A percentile compares a stretch with the other conserved stretches of the same genome.
Conservation (phyloP, 306 rosid genomes). For the Styphnolobium japonicum region DNA sequence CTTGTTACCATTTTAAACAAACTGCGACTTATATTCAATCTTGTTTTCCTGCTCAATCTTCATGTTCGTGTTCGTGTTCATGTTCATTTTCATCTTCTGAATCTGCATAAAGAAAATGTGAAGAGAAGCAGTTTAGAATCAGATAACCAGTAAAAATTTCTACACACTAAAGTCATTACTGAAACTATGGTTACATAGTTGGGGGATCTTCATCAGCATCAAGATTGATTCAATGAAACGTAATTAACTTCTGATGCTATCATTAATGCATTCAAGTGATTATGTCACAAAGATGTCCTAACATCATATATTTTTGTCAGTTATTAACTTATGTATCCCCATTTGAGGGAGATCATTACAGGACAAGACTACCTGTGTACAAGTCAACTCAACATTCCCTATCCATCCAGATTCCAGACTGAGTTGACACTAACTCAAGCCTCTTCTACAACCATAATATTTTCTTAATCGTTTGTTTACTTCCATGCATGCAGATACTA, state of each 20-base stretch:
- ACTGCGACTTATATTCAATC: slow-evolving; percentile 19
- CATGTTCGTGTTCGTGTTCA: slow-evolving; percentile 82
- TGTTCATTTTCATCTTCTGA: slow-evolving; percentile 90
- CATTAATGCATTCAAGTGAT: neutral
- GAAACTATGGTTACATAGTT: neutral
- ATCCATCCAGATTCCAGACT: neutral
- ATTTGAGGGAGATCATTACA: neutral
- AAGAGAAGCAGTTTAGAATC: neutral
- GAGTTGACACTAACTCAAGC: neutral
- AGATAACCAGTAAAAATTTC: slow-evolving; percentile 1
- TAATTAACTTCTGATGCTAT: neutral
- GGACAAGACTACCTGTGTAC: neutral
- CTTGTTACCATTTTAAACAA: slow-evolving; percentile 12
- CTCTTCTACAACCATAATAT: neutral
- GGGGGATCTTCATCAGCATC: neutral
- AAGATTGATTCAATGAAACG: neutral
- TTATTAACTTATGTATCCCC: neutral
- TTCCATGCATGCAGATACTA: neutral
- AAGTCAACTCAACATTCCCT: neutral
- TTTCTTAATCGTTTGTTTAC: neutral
- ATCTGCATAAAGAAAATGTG: slow-evolving; percentile 49
- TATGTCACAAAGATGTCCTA: neutral
- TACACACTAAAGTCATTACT: neutral
- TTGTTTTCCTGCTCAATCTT: slow-evolving; percentile 55
- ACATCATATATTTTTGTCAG: neutral